These are phyloP conservation scores for Tetracladium maxilliforme DNA, from an alignment of 2,329 filamentous ascomycete species.

Conservation along the genomic window DNA sequence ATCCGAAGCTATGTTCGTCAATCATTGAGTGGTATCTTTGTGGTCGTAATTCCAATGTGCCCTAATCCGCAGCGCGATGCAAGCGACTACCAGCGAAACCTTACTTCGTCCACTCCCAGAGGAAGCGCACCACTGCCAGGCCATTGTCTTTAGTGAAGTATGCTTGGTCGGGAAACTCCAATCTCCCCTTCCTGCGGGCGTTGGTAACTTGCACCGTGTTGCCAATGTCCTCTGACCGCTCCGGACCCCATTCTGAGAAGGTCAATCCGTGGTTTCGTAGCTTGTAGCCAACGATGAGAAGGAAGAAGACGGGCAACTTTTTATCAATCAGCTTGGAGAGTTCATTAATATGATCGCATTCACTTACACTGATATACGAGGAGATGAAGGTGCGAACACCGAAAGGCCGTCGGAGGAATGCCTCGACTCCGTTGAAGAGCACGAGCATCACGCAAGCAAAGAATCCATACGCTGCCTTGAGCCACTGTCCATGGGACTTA, in stretches of 20 bases:
- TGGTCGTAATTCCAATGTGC: too few relatives aligned
- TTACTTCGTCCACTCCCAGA: constrained; percentile 23
- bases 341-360: background rate
- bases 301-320: constrained; percentile 19
- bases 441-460: constrained; percentile 16
- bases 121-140: constrained; percentile 14
- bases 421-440: constrained; percentile 18
- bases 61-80: too few relatives aligned
- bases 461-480: constrained; percentile 19
- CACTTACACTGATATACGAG: constrained; percentile 22
- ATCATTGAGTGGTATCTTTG: too few relatives aligned
- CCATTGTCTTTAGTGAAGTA: constrained; percentile 17
- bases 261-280: constrained; percentile 18
- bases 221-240: constrained; percentile 19
- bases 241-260: constrained; percentile 17
- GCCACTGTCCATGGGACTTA: constrained; percentile 22
- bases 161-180: constrained; percentile 18
- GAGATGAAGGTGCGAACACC: constrained; percentile 19
- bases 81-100: too few relatives aligned
- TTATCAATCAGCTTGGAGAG: background rate
- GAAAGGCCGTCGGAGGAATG: constrained; percentile 19
- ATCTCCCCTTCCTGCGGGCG: constrained; percentile 16
- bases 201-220: constrained; percentile 20
- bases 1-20: too few relatives aligned
- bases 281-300: constrained; percentile 22